A percentile compares a stretch with the other conserved stretches of the same genome.
These are phyloP conservation scores for Penicillium sp. DNA, from an alignment of 2,329 filamentous ascomycete genomes.

Conservation along the genomic window DNA sequence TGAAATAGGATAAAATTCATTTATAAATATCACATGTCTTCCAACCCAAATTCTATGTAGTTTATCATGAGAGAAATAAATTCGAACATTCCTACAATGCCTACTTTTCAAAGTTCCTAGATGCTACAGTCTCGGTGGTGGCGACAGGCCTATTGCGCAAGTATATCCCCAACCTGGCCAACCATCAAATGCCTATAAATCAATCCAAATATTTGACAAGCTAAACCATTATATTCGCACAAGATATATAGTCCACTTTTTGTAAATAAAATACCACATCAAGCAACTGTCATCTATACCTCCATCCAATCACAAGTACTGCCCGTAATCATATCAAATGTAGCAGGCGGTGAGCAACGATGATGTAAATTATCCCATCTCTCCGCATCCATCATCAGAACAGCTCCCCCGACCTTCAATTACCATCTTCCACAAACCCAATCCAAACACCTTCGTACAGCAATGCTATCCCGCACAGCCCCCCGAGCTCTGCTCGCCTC, in stretches of 20 bases:
- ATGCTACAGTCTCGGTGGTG: background rate
- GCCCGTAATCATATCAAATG: background rate
- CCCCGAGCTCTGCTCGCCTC: slow-evolving; percentile 40
- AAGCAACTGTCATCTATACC: background rate
- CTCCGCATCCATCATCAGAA: slow-evolving; percentile 12
- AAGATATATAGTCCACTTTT: background rate
- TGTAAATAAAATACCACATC: slow-evolving; percentile 2
- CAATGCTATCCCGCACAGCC: slow-evolving; percentile 41
- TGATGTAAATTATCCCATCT: slow-evolving; percentile 12
- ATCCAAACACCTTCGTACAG: background rate
- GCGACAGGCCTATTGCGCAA: background rate
- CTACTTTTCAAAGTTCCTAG: background rate
- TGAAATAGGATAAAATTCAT: background rate
- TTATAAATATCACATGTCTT: background rate
- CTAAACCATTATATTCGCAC: background rate
- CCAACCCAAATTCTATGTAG: fast-evolving
- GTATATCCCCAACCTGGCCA: background rate
- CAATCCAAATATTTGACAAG: background rate
- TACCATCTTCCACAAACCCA: background rate
- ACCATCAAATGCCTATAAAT: too few relatives aligned
- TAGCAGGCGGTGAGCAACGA: slow-evolving; percentile 5
- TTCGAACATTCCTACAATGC: background rate
- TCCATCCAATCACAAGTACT: slow-evolving; percentile 4
- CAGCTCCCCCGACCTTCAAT: slow-evolving; percentile 1
- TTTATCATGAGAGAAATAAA: too few relatives aligned